phyloP scores from a whole-genome alignment of 1,139 yeast genomes.

The Maudiozyma humilis region DNA sequence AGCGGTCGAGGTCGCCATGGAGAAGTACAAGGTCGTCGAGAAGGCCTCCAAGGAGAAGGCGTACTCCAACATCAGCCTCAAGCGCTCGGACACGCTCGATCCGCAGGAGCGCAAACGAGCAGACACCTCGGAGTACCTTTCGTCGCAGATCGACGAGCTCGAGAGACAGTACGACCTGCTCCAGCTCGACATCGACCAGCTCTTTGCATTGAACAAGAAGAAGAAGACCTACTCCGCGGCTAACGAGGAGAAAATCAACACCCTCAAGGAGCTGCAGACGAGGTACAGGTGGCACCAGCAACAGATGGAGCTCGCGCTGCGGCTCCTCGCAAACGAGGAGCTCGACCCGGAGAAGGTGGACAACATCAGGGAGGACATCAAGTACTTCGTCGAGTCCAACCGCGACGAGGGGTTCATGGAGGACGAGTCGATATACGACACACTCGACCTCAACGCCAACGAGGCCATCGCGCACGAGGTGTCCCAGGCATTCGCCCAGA shows the following conservation, averaged over 20 bases:
- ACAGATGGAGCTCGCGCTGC: conserved; percentile 53
- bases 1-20: conserved; percentile 73
- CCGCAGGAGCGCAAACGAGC: conserved; percentile 51
- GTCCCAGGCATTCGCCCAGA: conserved; percentile 33
- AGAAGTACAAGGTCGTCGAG: conserved; percentile 69
- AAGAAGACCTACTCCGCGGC: conserved; percentile 41
- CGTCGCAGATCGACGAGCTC: conserved; percentile 53
- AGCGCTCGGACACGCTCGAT: conserved; percentile 46
- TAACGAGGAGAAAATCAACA: conserved; percentile 51
- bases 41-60: conserved; percentile 69
- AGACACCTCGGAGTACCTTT: conserved; percentile 53
- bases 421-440: conserved; percentile 70
- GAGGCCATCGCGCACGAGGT: conserved; percentile 43
- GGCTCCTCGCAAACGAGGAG: conserved; percentile 57
- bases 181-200: conserved; percentile 52
- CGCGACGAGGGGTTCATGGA: conserved; percentile 67
- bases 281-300: conserved; percentile 53
- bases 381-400: conserved; percentile 62
- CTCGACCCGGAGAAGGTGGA: conserved; percentile 54
- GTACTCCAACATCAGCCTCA: conserved; percentile 54
- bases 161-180: conserved; percentile 54
- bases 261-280: conserved; percentile 35
- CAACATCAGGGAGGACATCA: conserved; percentile 60
- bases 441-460: conserved; percentile 51
- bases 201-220: conserved; percentile 34